phyloP scores from a whole-genome alignment of 495 filamentous ascomycete genomes.

The Poronia punctata region DNA sequence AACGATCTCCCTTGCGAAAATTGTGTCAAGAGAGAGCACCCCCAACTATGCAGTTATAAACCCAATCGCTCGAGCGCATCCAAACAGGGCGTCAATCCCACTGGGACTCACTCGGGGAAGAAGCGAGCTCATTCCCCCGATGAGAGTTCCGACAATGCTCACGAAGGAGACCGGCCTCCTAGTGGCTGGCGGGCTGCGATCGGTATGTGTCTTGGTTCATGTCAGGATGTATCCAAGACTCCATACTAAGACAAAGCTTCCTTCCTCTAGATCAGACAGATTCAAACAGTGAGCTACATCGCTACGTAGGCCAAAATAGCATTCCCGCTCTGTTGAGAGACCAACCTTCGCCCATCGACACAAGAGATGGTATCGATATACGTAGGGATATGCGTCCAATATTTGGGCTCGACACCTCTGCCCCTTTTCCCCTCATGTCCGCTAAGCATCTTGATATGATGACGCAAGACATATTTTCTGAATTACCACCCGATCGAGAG shows the following conservation, averaged over 20 bases:
- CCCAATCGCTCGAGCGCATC: slow-evolving; percentile 54
- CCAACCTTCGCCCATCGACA: slow-evolving; percentile 40
- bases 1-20: slow-evolving; percentile 67
- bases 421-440: slow-evolving; percentile 79
- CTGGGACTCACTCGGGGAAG: slow-evolving; percentile 26
- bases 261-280: slow-evolving; percentile 50
- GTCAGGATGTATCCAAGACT: slow-evolving; percentile 7
- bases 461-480: slow-evolving; percentile 59
- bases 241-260: slow-evolving; percentile 3
- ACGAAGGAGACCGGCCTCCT: slow-evolving; percentile 32
- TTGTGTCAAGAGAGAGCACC: slow-evolving; percentile 66
- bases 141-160: slow-evolving; percentile 27
- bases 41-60: slow-evolving; percentile 65
- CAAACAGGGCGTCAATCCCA: slow-evolving; percentile 30
- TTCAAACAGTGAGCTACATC: slow-evolving; percentile 50
- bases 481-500: slow-evolving; percentile 57
- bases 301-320: slow-evolving; percentile 60
- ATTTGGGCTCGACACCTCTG: slow-evolving; percentile 75
- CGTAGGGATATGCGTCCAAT: slow-evolving; percentile 67
- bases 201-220: too few species aligned
- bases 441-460: slow-evolving; percentile 62
- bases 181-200: slow-evolving; percentile 34
- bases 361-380: slow-evolving; percentile 41
- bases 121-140: slow-evolving; percentile 43
- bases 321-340: slow-evolving; percentile 62